A percentile compares a stretch with the other conserved stretches of the same genome.
These are phyloP conservation scores for Stellera chamaejasme DNA, from an alignment of 345 rosid genomes.

Conservation along the genomic window DNA sequence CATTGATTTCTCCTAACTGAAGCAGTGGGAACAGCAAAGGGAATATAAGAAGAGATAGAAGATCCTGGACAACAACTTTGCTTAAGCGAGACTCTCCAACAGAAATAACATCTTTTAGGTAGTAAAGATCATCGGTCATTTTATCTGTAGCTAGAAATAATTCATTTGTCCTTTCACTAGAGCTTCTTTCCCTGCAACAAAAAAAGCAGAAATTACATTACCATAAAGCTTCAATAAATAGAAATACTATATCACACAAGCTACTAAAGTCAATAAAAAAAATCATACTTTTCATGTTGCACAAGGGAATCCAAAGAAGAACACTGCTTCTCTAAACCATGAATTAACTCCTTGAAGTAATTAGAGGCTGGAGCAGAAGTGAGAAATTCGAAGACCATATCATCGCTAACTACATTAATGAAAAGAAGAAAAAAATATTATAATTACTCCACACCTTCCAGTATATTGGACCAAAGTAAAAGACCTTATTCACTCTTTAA, in stretches of 20 bases:
- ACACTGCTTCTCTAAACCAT: constrained; percentile 40
- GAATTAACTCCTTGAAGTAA: constrained; percentile 52
- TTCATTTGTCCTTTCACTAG: constrained; percentile 21
- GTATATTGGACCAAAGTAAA: not conserved
- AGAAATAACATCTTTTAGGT: constrained; percentile 49
- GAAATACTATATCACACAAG: not conserved
- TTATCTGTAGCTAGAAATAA: constrained; percentile 42
- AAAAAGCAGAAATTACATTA: constrained; percentile 5
- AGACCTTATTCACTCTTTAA: constrained; percentile 5
- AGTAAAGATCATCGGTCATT: constrained; percentile 56
- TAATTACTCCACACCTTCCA: constrained; percentile 14
- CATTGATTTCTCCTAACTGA: constrained; percentile 30
- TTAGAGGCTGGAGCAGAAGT: constrained; percentile 47
- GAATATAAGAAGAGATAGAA: constrained; percentile 38
- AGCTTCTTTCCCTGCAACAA: constrained; percentile 32
- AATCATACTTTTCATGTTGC: constrained; percentile 31
- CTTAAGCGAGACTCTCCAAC: constrained; percentile 38
- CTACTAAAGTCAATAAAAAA: constrained; percentile 7
- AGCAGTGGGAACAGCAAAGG: constrained; percentile 43
- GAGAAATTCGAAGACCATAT: constrained; percentile 42
- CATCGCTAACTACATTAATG: constrained; percentile 51
- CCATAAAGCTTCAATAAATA: not conserved
- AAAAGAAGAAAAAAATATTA: constrained; percentile 16
- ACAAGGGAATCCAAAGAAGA: constrained; percentile 36
- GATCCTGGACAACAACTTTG: constrained; percentile 35